Percentiles rank a stretch among this genome's conserved stretches.
phyloP scores from a whole-genome alignment of 1,284 basidiomycete species.

The Macrocybe sp. region DNA sequence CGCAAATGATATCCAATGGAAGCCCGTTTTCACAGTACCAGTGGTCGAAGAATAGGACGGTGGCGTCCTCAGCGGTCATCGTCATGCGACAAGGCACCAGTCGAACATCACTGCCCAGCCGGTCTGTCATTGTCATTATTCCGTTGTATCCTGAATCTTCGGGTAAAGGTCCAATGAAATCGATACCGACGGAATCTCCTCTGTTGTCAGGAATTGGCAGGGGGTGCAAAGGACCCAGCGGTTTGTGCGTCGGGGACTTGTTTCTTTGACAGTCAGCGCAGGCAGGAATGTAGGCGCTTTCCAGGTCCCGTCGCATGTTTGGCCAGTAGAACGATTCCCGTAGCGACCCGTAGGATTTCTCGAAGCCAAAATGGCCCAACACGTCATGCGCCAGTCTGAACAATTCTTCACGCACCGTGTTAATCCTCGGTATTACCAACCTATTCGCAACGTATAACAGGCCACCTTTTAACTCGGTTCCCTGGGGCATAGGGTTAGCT shows the following conservation, averaged over 20 bases:
- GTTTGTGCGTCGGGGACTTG: slow-evolving; percentile 24
- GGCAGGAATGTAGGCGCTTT: slow-evolving; percentile 24
- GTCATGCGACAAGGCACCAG: slow-evolving; percentile 26
- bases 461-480: too few species aligned
- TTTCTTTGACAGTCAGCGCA: slow-evolving; percentile 24
- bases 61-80: slow-evolving; percentile 32
- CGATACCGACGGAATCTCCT: slow-evolving; percentile 34
- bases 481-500: too few species aligned
- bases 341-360: too few species aligned
- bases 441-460: too few species aligned
- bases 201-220: slow-evolving; percentile 23
- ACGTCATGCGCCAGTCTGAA: too few species aligned
- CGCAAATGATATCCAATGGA: slow-evolving; percentile 32
- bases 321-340: too few species aligned
- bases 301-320: slow-evolving; percentile 10
- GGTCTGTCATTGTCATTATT: slow-evolving; percentile 29
- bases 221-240: slow-evolving; percentile 26
- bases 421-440: too few species aligned
- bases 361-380: too few species aligned
- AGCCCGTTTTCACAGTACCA: slow-evolving; percentile 37
- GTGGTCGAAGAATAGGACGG: slow-evolving; percentile 30
- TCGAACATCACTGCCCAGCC: slow-evolving; percentile 29
- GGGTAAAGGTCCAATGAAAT: slow-evolving; percentile 38
- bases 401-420: too few species aligned
- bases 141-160: slow-evolving; percentile 10